Percentiles rank a stretch among this genome's conserved stretches.
Evolutionary conservation across 257 asterid genomes (phyloP).

Genomic region (Solanum gandarillasii): DNA sequence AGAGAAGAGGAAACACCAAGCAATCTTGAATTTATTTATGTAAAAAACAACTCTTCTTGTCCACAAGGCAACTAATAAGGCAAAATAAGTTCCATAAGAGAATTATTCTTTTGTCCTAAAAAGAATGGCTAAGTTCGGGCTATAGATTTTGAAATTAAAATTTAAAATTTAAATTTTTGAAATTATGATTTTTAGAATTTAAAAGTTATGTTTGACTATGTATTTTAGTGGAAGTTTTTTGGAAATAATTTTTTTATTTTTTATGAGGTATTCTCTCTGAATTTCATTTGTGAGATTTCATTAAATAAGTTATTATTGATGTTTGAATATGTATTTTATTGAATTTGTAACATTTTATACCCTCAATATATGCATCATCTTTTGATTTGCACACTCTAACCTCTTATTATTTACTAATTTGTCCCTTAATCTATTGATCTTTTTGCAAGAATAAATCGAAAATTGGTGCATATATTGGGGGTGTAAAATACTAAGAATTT

Average conservation of each 20-base stretch:
- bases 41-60: background rate
- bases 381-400: background rate
- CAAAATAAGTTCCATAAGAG: background rate
- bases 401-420: background rate
- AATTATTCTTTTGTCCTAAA: background rate
- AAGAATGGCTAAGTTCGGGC: background rate
- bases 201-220: too few relatives aligned
- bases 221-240: too few relatives aligned
- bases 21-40: background rate
- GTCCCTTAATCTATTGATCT: background rate
- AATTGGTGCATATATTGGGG: background rate
- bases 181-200: too few relatives aligned
- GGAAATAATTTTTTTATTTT: too few relatives aligned
- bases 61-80: background rate
- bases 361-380: background rate
- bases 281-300: background rate
- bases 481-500: background rate
- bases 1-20: slow-evolving; percentile 1
- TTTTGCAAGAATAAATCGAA: background rate
- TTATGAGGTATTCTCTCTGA: too few relatives aligned
- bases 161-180: too few relatives aligned
- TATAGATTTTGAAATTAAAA: background rate
- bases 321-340: too few relatives aligned
- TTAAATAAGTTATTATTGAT: too few relatives aligned
- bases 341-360: background rate